A percentile compares a stretch with the other conserved stretches of the same genome.
Conservation (phyloP, 148 eudicot genomes). For the Rhododendron simsii region DNA sequence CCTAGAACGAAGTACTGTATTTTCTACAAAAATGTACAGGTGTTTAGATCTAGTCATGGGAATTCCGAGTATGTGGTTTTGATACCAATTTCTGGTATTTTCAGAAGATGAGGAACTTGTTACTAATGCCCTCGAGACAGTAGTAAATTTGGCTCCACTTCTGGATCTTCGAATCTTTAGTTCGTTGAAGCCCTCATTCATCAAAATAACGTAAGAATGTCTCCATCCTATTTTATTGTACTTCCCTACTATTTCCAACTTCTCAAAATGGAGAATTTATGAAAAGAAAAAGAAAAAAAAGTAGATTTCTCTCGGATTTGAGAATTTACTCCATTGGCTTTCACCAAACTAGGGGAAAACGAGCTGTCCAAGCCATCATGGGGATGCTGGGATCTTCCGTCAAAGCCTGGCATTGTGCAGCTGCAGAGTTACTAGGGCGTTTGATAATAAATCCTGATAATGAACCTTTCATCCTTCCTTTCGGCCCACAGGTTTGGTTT, state of each 20-base stretch:
- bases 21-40: neutral
- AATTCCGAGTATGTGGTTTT: neutral
- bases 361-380: constrained; percentile 79
- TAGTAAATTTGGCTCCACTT: constrained; percentile 83
- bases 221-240: neutral
- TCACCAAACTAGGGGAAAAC: constrained; percentile 54
- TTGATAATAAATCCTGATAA: constrained; percentile 87
- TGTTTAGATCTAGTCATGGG: neutral
- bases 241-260: neutral
- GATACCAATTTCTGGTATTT: constrained; percentile 9
- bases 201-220: constrained; percentile 72
- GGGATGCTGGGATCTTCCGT: constrained; percentile 76
- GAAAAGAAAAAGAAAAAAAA: neutral
- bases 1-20: neutral
- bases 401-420: constrained; percentile 90
- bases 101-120: constrained; percentile 97
- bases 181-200: constrained; percentile 86
- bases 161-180: constrained; percentile 87
- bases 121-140: constrained; percentile 83
- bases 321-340: neutral
- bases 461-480: constrained; percentile 84
- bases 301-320: neutral
- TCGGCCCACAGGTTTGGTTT: constrained; percentile 61
- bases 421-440: constrained; percentile 93
- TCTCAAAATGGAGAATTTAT: neutral